Conservation (phyloP, 306 rosid species). For the Fragaria ananassa region DNA sequence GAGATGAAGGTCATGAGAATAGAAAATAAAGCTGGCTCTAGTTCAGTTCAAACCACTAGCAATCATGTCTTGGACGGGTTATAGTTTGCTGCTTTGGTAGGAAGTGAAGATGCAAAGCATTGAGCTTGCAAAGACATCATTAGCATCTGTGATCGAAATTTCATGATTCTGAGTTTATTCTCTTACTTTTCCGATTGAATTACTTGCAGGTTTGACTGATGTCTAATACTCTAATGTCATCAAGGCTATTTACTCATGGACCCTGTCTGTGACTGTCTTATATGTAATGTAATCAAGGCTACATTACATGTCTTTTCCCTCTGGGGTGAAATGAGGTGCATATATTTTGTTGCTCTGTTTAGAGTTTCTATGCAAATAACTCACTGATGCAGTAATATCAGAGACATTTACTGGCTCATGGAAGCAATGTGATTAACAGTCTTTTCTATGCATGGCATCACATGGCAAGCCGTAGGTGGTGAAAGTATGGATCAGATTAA, state of each 20-base stretch:
- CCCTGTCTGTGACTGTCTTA: background rate
- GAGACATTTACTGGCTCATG: background rate
- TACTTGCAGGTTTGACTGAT: background rate
- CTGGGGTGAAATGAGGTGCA: background rate
- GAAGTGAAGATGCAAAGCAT: background rate
- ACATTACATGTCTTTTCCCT: too few relatives aligned
- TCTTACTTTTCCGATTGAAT: background rate
- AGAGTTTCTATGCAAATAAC: background rate
- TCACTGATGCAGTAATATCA: background rate
- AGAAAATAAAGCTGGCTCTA: slow-evolving; percentile 53
- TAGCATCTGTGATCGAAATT: background rate
- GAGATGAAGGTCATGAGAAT: slow-evolving; percentile 54
- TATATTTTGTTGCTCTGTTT: background rate
- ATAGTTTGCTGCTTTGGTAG: slow-evolving; percentile 8
- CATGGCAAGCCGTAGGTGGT: background rate
- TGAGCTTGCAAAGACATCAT: background rate
- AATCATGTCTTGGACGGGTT: slow-evolving; percentile 11
- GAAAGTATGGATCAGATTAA: background rate
- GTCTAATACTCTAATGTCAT: background rate
- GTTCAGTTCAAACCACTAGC: slow-evolving; percentile 50
- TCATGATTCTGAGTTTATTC: background rate
- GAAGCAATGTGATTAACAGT: background rate
- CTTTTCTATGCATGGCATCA: background rate
- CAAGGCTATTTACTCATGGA: background rate
- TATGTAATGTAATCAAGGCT: too few relatives aligned